Percentiles rank a stretch among this genome's conserved stretches.
Conservation (phyloP, 1,284 basidiomycete species). For the Lentinus polychrous region DNA sequence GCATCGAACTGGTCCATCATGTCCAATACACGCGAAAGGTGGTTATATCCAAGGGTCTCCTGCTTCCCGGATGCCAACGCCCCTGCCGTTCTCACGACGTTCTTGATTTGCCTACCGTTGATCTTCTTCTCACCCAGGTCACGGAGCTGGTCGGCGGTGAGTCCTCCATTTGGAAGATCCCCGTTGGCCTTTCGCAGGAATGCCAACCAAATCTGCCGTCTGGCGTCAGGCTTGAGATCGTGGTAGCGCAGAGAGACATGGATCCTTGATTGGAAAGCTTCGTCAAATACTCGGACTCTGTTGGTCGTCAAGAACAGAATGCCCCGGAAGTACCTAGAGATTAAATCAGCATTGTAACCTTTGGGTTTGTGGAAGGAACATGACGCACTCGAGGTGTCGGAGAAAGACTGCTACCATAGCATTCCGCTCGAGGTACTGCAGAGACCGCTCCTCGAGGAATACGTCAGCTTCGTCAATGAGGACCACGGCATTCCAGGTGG, state of each 20-base stretch:
- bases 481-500: slow-evolving; percentile 57
- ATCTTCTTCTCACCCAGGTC: slow-evolving; percentile 43
- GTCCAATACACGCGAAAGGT: slow-evolving; percentile 51
- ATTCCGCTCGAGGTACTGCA: slow-evolving; percentile 54
- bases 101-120: slow-evolving; percentile 62
- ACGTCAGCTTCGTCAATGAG: slow-evolving; percentile 53
- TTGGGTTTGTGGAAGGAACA: neutral
- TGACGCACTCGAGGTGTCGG: slow-evolving; percentile 23
- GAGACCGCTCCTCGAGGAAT: slow-evolving; percentile 55
- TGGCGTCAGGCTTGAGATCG: slow-evolving; percentile 43
- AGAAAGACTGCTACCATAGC: slow-evolving; percentile 55
- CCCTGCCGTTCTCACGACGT: slow-evolving; percentile 53
- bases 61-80: slow-evolving; percentile 45
- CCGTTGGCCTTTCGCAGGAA: slow-evolving; percentile 47
- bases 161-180: slow-evolving; percentile 19
- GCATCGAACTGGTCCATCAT: slow-evolving; percentile 54
- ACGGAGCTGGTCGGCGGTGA: slow-evolving; percentile 38
- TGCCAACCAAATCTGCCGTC: slow-evolving; percentile 50
- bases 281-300: slow-evolving; percentile 58
- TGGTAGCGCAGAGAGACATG: slow-evolving; percentile 58
- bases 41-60: slow-evolving; percentile 36
- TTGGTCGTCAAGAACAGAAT: slow-evolving; percentile 66
- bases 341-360: neutral
- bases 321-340: slow-evolving; percentile 52
- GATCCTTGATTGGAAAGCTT: slow-evolving; percentile 62